phyloP scores from a whole-genome alignment of 2,329 filamentous ascomycete species.

The Cercospora zeae-maydis region DNA sequence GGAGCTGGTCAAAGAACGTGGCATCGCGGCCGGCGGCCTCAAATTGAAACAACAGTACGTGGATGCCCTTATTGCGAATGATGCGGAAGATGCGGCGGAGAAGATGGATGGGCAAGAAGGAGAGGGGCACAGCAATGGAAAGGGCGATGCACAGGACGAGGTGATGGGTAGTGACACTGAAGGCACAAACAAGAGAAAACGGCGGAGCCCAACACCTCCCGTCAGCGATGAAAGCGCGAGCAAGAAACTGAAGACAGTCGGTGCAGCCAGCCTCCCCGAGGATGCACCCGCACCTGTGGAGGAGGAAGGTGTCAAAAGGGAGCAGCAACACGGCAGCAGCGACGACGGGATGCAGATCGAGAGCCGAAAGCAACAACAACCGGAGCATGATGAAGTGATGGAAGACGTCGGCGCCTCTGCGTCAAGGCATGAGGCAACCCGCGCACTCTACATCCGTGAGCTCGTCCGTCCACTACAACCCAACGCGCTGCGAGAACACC shows the following conservation, averaged over 20 bases:
- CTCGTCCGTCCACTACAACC: slow-evolving; percentile 82
- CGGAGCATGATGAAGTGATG: slow-evolving; percentile 1
- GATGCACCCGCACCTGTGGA: slow-evolving; percentile 27
- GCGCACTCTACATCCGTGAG: slow-evolving; percentile 82
- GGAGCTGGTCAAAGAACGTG: slow-evolving; percentile 46
- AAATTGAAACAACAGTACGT: slow-evolving; percentile 49
- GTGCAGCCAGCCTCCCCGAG: slow-evolving; percentile 28
- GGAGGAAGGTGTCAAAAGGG: slow-evolving; percentile 18
- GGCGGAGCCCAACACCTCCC: slow-evolving; percentile 30
- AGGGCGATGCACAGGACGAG: slow-evolving; percentile 11
- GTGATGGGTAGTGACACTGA: slow-evolving; percentile 18
- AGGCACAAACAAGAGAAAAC: slow-evolving; percentile 33
- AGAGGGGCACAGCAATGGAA: not conserved
- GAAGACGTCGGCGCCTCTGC: slow-evolving; percentile 23
- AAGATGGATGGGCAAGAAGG: slow-evolving; percentile 6
- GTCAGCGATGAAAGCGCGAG: slow-evolving; percentile 35
- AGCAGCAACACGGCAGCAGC: slow-evolving; percentile 28
- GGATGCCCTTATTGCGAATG: slow-evolving; percentile 42
- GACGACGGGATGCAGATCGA: slow-evolving; percentile 33
- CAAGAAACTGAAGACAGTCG: slow-evolving; percentile 44
- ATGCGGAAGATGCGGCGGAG: slow-evolving; percentile 16
- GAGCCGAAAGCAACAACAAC: not conserved
- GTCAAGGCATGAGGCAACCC: slow-evolving; percentile 48
- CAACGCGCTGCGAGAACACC: slow-evolving; percentile 62
- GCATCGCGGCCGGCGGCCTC: slow-evolving; percentile 45